Evolutionary conservation across 2,329 filamentous ascomycete genomes (phyloP).

Genomic region (Beauveria pseudobassiana): DNA sequence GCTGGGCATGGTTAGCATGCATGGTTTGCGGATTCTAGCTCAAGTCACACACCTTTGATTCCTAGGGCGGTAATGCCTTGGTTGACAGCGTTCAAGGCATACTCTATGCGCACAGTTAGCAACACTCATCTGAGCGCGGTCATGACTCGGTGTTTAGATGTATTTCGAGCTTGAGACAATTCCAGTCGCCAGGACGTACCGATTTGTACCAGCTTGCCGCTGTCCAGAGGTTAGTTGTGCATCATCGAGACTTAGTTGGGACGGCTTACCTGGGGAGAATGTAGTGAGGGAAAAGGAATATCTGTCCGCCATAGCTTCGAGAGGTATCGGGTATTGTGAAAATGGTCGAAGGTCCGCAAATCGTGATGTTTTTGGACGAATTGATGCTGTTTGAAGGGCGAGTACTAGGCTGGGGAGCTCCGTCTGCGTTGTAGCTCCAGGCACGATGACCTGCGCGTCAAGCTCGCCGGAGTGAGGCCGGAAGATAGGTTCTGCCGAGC

Average conservation of each 20-base stretch:
- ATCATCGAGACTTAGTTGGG: slow-evolving; percentile 17
- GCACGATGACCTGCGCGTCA: slow-evolving; percentile 15
- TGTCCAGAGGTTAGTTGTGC: slow-evolving; percentile 43
- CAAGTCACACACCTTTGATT: slow-evolving; percentile 73
- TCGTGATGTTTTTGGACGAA: slow-evolving; percentile 8
- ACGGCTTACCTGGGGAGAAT: slow-evolving; percentile 87
- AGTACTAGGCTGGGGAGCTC: slow-evolving; percentile 11
- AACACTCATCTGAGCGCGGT: slow-evolving; percentile 12
- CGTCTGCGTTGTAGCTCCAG: slow-evolving; percentile 10
- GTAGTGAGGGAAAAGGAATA: slow-evolving; percentile 99
- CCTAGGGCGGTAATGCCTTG: slow-evolving; percentile 97
- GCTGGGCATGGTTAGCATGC: slow-evolving; percentile 43
- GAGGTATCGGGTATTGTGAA: background rate
- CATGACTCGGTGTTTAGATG: background rate
- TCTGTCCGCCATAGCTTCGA: slow-evolving; percentile 77
- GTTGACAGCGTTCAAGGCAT: slow-evolving; percentile 98
- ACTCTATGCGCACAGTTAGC: slow-evolving; percentile 55
- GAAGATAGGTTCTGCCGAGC: slow-evolving; percentile 6
- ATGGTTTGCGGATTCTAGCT: slow-evolving; percentile 16
- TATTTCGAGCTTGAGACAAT: background rate
- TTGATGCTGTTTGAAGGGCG: slow-evolving; percentile 13
- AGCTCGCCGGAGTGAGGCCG: slow-evolving; percentile 7
- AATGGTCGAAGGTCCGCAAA: background rate
- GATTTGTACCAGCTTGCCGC: slow-evolving; percentile 98
- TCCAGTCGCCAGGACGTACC: slow-evolving; percentile 37